phyloP scores from a whole-genome alignment of 495 filamentous ascomycete genomes.

The Penicillium arizonense region DNA sequence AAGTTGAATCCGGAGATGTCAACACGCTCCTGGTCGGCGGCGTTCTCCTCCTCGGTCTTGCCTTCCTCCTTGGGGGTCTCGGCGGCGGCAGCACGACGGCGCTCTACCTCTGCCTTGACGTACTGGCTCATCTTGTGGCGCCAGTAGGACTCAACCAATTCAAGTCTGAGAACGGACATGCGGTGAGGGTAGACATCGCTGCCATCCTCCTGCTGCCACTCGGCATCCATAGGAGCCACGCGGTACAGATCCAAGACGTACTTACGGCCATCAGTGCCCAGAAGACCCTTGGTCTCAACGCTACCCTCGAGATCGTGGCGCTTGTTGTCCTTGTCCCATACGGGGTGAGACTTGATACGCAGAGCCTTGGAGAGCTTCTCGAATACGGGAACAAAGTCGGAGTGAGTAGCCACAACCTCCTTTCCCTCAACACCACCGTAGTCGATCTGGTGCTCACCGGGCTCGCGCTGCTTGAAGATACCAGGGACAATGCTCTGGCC shows the following conservation, averaged over 20 bases:
- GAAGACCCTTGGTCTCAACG: slow-evolving; percentile 95
- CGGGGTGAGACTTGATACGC: slow-evolving; percentile 88
- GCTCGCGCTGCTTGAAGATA: slow-evolving; percentile 98
- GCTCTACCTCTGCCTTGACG: slow-evolving; percentile 70
- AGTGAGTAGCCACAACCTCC: slow-evolving; percentile 87
- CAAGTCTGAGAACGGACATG: slow-evolving; percentile 88
- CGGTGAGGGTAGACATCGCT: slow-evolving; percentile 79
- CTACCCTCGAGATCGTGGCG: slow-evolving; percentile 91
- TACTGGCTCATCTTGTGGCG: slow-evolving; percentile 84
- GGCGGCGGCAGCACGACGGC: slow-evolving; percentile 46
- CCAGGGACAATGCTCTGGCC: slow-evolving; percentile 98
- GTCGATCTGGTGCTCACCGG: slow-evolving; percentile 96
- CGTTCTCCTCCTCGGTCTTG: slow-evolving; percentile 34
- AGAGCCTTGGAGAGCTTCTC: slow-evolving; percentile 85
- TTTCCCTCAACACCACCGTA: slow-evolving; percentile 98
- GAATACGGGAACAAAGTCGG: slow-evolving; percentile 81
- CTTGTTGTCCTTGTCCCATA: slow-evolving; percentile 96
- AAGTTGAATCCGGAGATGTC: slow-evolving; percentile 87
- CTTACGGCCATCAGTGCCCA: slow-evolving; percentile 96
- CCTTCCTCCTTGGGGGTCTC: slow-evolving; percentile 45
- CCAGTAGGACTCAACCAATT: slow-evolving; percentile 82
- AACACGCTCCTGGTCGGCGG: slow-evolving; percentile 58
- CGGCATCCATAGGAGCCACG: slow-evolving; percentile 86
- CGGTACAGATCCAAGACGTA: slow-evolving; percentile 97
- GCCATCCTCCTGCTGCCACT: slow-evolving; percentile 79